Evolutionary conservation across 1,139 yeast species (phyloP).

Genomic region (Debaryomyces singareniensis): DNA sequence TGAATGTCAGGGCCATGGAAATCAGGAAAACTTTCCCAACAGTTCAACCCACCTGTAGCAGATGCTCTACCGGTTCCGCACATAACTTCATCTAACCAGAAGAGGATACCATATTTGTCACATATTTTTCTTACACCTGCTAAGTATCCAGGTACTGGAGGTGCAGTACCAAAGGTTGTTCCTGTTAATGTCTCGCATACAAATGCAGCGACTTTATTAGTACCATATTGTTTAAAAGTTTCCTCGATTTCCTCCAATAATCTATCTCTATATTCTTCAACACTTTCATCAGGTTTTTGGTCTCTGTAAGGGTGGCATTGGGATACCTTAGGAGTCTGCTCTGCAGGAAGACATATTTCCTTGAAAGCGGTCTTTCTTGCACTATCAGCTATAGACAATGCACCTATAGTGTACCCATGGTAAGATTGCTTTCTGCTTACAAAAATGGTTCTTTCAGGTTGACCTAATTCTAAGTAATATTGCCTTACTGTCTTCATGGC

Average conservation of each 20-base stretch:
- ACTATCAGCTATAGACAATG: conserved; percentile 43
- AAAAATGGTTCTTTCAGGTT: conserved; percentile 41
- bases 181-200: conserved; percentile 55
- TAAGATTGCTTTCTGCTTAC: conserved; percentile 50
- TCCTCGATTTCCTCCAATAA: conserved; percentile 44
- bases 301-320: conserved; percentile 47
- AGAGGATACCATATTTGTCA: conserved; percentile 51
- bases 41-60: conserved; percentile 30
- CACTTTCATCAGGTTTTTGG: conserved; percentile 39
- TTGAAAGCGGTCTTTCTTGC: conserved; percentile 35
- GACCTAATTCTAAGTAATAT: conserved; percentile 47
- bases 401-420: conserved; percentile 55
- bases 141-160: conserved; percentile 53
- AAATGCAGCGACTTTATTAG: conserved; percentile 48
- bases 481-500: conserved; percentile 53
- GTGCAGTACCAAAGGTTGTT: conserved; percentile 50
- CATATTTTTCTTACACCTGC: conserved; percentile 48
- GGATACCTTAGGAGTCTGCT: conserved; percentile 38
- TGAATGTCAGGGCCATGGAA: conserved; percentile 49
- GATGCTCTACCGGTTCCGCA: conserved; percentile 52
- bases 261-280: conserved; percentile 41
- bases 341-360: conserved; percentile 34
- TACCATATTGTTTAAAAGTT: conserved; percentile 41
- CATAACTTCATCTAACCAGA: conserved; percentile 61
- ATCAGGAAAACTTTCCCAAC: conserved; percentile 42